A percentile compares a stretch with the other conserved stretches of the same genome.
These are phyloP conservation scores for Mycena indigotica DNA, from an alignment of 768 basidiomycete species.

Conservation along the genomic window DNA sequence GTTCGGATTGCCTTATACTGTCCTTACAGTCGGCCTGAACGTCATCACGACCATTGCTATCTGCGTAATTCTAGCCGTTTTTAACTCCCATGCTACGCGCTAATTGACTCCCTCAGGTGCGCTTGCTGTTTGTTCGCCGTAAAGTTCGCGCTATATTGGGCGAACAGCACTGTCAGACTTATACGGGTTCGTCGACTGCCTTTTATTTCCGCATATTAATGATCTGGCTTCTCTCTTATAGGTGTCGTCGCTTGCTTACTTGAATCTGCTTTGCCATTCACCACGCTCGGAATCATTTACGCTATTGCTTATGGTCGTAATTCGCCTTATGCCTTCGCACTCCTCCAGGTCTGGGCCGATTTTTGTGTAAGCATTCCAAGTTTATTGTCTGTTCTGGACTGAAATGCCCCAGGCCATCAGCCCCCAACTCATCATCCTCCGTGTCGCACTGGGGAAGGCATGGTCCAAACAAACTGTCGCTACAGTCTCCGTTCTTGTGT, in stretches of 20 bases:
- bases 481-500: conserved; percentile 20
- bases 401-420: conserved; percentile 24
- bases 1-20: conserved; percentile 35
- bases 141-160: conserved; percentile 24
- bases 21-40: conserved; percentile 34
- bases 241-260: conserved; percentile 31
- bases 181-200: conserved; percentile 25
- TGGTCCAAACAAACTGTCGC: conserved; percentile 22
- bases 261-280: conserved; percentile 36
- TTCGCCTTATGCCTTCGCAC: conserved; percentile 27
- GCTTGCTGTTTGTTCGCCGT: conserved; percentile 25
- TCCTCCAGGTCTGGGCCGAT: conserved; percentile 36
- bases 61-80: conserved; percentile 22
- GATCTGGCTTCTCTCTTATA: too few species aligned
- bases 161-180: conserved; percentile 27
- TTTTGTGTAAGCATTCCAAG: conserved; percentile 30
- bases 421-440: conserved; percentile 25
- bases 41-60: conserved; percentile 35
- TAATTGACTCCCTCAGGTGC: background rate
- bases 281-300: conserved; percentile 31
- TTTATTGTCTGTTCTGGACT: too few species aligned
- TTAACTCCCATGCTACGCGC: background rate
- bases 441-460: conserved; percentile 24
- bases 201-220: background rate
- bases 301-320: conserved; percentile 32